Base-by-base conservation (phyloP, 108 stramenopile genomes). In the Pseudonitzschia multistriata region DNA sequence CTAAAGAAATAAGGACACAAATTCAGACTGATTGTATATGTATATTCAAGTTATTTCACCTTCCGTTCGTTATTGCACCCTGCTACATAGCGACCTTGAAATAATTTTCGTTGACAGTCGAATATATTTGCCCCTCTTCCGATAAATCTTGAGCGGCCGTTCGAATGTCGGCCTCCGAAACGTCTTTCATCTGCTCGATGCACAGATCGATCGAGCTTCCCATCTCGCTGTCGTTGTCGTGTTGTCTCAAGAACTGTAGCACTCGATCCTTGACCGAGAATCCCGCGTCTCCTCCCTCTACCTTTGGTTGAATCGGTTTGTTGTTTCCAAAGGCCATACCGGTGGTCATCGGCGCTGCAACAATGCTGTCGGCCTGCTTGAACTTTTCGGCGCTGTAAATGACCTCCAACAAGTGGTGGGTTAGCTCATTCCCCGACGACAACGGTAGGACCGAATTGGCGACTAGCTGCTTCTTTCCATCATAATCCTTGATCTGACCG, bases 401-500 rank as follows among this genome's bases (percentile, higher is more conserved):
- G 30, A 90, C 88, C 74, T 90, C 86, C 79, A 93, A 72, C 49
- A 92, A 62, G 67, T 96, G 95, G 77, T 92, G 81, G 2, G 95
- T 89, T 10, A 96, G 7, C 67, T 93, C 87, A 67, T 96, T 90
- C 33, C 83, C 87, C 55, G 77, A 73, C 7, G 66, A 60, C 13
- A 96, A 19, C 17, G 66, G 76, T 37, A 85, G 85, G 37, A 93
- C 75, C 25, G 83, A 79, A 36, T 89, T 80, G 25, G 89, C 94
- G 13, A 91, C 64, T 45, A 92, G 66, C n/a, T 67, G 79, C 21
- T 77, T 75, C 25, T 80, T 69, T 0, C 84, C 85, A 49, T 91
- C 89, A 66, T 88, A 93, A 10, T 88, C 88, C 71, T 84, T 78
- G 33, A 96, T 52, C 62, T 83, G 73, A 0, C 90, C 94, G 35